These are phyloP conservation scores for Phytophthora ohioensis DNA, from an alignment of 352 stramenopile species.

Conservation along the genomic window DNA sequence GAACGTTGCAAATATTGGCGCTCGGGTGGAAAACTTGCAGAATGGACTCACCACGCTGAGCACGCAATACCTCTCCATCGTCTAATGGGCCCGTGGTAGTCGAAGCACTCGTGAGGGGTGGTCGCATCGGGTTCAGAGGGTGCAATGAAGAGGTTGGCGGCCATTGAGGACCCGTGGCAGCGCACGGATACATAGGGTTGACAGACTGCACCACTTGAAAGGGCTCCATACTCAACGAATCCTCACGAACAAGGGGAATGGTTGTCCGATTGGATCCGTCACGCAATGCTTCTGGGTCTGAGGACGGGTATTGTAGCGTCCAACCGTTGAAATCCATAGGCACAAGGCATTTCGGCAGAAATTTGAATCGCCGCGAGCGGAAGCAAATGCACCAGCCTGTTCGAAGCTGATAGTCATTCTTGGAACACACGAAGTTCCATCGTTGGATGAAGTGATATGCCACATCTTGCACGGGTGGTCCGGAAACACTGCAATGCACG, in stretches of 20 bases:
- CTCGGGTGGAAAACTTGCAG: constrained; percentile 76
- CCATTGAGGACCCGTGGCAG: constrained; percentile 43
- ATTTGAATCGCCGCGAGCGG: constrained; percentile 84
- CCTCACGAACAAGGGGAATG: constrained; percentile 61
- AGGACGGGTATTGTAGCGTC: constrained; percentile 78
- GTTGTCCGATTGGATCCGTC: constrained; percentile 47
- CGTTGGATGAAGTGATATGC: constrained; percentile 92
- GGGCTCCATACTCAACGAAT: constrained; percentile 66
- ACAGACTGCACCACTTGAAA: constrained; percentile 61
- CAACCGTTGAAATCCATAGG: constrained; percentile 90
- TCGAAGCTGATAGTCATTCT: constrained; percentile 88
- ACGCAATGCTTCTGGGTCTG: constrained; percentile 48
- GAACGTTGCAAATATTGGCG: constrained; percentile 79
- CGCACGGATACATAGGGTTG: constrained; percentile 47
- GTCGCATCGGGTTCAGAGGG: constrained; percentile 42
- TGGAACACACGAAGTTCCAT: constrained; percentile 92
- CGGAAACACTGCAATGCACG: constrained; percentile 86
- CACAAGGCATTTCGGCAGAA: constrained; percentile 83
- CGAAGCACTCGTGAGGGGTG: constrained; percentile 27
- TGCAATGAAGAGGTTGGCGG: constrained; percentile 36
- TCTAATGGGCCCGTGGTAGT: constrained; percentile 33
- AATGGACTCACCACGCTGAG: constrained; percentile 71
- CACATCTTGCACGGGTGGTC: constrained; percentile 84
- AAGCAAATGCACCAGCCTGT: constrained; percentile 91
- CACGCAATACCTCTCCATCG: constrained; percentile 64